phyloP scores from a whole-genome alignment of 192 early-diverging fungal species.

The Coemansia sp. region DNA sequence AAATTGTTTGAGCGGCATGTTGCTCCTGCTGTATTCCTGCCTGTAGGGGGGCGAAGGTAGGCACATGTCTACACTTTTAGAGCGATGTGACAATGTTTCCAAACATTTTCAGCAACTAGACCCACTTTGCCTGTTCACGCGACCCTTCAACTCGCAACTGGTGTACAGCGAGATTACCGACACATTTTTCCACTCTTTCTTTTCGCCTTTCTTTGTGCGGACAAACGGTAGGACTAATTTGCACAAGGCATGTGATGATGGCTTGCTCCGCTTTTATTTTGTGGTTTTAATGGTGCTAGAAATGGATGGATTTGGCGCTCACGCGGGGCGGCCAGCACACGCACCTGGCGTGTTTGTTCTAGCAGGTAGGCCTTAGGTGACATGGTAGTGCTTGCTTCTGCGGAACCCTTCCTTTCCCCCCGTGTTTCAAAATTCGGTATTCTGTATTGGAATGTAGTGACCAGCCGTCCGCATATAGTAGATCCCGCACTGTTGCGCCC shows the following conservation, averaged over 20 bases:
- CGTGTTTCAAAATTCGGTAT: not conserved
- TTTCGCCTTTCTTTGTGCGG: not conserved
- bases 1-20: not conserved
- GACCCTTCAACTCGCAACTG: not conserved
- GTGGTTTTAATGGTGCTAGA: constrained; percentile 21
- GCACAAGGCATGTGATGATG: not conserved
- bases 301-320: constrained; percentile 52
- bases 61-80: not conserved
- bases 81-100: constrained; percentile 12
- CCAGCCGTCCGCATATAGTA: constrained; percentile 68
- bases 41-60: not conserved
- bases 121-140: not conserved
- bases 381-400: not conserved
- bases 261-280: not conserved
- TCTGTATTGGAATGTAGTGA: constrained; percentile 54
- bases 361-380: constrained; percentile 55
- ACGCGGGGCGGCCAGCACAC: constrained; percentile 12
- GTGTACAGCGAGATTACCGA: not conserved
- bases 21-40: not conserved
- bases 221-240: not conserved
- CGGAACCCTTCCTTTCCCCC: not conserved
- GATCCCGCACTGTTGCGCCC: constrained; percentile 83
- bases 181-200: not conserved
- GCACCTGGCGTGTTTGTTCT: constrained; percentile 63
- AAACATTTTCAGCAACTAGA: not conserved